A percentile compares a stretch with the other conserved stretches of the same genome.
Evolutionary conservation across 805 yeast species (phyloP).

Genomic region (Priceomyces medius): DNA sequence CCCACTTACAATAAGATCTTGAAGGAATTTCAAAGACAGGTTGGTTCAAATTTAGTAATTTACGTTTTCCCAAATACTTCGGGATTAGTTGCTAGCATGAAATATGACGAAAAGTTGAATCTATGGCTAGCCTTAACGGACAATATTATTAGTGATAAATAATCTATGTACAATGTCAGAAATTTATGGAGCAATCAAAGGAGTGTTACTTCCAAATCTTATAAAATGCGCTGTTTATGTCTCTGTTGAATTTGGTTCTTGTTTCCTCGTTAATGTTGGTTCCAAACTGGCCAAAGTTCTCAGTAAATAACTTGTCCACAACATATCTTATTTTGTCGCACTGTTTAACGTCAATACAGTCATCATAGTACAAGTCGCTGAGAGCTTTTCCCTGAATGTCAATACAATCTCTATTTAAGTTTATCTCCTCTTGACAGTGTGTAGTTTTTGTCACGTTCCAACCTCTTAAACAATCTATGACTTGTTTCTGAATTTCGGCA

Average conservation of each 20-base stretch:
- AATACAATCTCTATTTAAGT: slow-evolving; percentile 26
- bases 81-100: slow-evolving; percentile 59
- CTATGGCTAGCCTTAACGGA: slow-evolving; percentile 47
- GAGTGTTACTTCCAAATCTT: slow-evolving; percentile 30
- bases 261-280: slow-evolving; percentile 25
- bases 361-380: slow-evolving; percentile 31
- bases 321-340: slow-evolving; percentile 36
- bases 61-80: slow-evolving; percentile 74
- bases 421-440: slow-evolving; percentile 32
- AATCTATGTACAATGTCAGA: slow-evolving; percentile 2
- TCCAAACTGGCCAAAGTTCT: slow-evolving; percentile 40
- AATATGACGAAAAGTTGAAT: slow-evolving; percentile 42
- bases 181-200: neutral
- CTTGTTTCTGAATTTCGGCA: slow-evolving; percentile 38
- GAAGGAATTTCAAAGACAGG: slow-evolving; percentile 14
- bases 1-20: slow-evolving; percentile 13
- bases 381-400: slow-evolving; percentile 37
- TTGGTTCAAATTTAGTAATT: slow-evolving; percentile 23
- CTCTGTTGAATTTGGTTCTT: slow-evolving; percentile 25
- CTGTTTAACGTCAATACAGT: slow-evolving; percentile 34
- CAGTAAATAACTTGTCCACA: slow-evolving; percentile 35
- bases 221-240: slow-evolving; percentile 28
- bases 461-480: slow-evolving; percentile 34
- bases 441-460: slow-evolving; percentile 27
- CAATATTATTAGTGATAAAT: slow-evolving; percentile 13